Base-by-base conservation (phyloP, 495 filamentous ascomycete species). In the Geoglossum glabrum region DNA sequence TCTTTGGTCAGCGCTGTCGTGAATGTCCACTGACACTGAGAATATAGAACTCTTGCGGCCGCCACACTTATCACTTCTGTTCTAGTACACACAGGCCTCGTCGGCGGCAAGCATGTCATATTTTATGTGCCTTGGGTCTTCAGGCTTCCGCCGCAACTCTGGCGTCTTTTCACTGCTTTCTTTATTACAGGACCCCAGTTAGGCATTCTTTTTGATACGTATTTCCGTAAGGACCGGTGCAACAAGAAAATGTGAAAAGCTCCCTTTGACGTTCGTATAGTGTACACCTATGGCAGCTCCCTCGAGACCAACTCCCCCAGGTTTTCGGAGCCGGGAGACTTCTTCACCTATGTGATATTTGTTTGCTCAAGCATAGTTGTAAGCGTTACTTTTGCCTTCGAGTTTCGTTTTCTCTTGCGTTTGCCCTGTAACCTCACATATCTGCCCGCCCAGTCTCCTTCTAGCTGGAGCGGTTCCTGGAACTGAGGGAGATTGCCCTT, bases 401-500 rank as follows among this genome's bases (percentile, higher is more conserved):
- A 10, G 45, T 62, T 47, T 60, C 45, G 11, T 59, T 56, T 55
- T 51, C 55, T 60, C 59, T 26, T 60, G 57, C 27, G 57, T 58
- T 28, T 60, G 64, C 30, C 17, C 28, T 54, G 55, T 15, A 59
- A 83, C 86, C 84, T 90, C 87, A 76, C 75, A 85, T 83, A 87
- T 84, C 90, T 96, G 89, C 90, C 87, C 90, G 88, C 79, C 79
- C 86, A 89, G 88, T 77, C 78, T 70, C 69, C 57, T 68, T 64
- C 71, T 81, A 81, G 77, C 86, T 90, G 86, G 81, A 78, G 81
- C 87, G 89, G 87, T 95, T 95, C 89, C 88, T 94, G 85, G 78
- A 87, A 83, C 73, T 76, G 89, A 95, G 90, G 90, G 77, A 96
- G 86, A 96, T 84, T 76, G 83, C 84, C 87, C 85, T 80, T 83